Percentiles rank a stretch among this genome's conserved stretches.
These are phyloP conservation scores for Candida schatavii DNA, from an alignment of 805 yeast species.

Conservation along the genomic window DNA sequence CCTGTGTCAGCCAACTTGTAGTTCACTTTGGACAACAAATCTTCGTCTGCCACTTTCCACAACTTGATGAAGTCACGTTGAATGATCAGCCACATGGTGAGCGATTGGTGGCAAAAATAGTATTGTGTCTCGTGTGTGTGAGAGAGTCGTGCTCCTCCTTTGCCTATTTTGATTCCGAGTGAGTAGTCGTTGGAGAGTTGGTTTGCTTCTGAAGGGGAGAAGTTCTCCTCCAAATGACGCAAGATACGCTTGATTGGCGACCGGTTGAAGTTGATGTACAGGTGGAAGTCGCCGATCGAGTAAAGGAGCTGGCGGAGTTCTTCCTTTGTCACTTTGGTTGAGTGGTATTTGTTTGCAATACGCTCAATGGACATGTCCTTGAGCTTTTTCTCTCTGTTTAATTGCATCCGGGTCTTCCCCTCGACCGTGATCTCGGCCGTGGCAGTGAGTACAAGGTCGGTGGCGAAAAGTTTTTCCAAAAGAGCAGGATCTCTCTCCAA, in stretches of 20 bases:
- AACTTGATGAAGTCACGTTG: constrained; percentile 75
- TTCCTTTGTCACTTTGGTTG: constrained; percentile 46
- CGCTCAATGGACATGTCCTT: constrained; percentile 70
- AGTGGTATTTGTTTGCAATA: constrained; percentile 49
- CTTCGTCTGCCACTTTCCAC: constrained; percentile 77
- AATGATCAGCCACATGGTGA: constrained; percentile 71
- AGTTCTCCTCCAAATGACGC: constrained; percentile 39
- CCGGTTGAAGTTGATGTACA: constrained; percentile 67
- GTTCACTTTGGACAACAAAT: constrained; percentile 52
- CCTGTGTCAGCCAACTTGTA: constrained; percentile 71
- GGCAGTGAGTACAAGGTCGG: constrained; percentile 58
- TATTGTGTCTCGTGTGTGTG: constrained; percentile 73
- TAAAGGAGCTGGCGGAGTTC: constrained; percentile 70
- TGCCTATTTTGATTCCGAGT: constrained; percentile 64
- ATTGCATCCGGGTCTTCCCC: constrained; percentile 50
- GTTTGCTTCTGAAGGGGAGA: constrained; percentile 35
- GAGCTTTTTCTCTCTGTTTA: constrained; percentile 57
- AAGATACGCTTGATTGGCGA: constrained; percentile 66
- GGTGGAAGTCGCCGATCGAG: constrained; percentile 76
- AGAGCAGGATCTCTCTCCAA: constrained; percentile 35
- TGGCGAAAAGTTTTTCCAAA: constrained; percentile 49
- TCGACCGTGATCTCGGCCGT: constrained; percentile 65
- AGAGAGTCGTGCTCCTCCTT: constrained; percentile 66
- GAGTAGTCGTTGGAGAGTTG: constrained; percentile 47
- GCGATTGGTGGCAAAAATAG: constrained; percentile 71